Percentiles rank a stretch among this genome's conserved stretches.
Conservation (phyloP, 441 rosid species). For the Raphanus hybrid region DNA sequence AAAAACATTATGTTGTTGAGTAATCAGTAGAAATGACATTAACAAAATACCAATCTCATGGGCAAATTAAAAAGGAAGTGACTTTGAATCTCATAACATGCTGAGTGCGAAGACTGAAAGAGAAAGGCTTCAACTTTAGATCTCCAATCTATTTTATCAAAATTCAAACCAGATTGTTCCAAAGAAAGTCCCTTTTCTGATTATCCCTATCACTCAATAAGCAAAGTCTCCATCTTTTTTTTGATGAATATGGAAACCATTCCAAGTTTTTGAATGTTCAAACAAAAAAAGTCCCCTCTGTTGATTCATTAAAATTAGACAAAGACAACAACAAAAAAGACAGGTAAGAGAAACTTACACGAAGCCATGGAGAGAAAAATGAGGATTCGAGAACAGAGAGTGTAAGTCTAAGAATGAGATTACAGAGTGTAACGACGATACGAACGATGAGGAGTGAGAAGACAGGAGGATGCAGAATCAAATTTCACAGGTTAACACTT, state of each 20-base stretch:
- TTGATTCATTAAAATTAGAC: not conserved
- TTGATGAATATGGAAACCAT: not conserved
- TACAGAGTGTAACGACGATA: slow-evolving; percentile 22
- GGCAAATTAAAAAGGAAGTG: slow-evolving; percentile 14
- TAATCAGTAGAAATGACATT: too few species aligned
- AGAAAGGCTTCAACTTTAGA: slow-evolving; percentile 1
- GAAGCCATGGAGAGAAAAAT: slow-evolving; percentile 54
- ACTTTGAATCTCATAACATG: slow-evolving; percentile 2
- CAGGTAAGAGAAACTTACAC: slow-evolving; percentile 52
- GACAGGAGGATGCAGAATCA: slow-evolving; percentile 16
- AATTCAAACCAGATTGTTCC: slow-evolving; percentile 15
- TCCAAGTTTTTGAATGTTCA: slow-evolving; percentile 5
- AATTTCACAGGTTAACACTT: slow-evolving; percentile 29
- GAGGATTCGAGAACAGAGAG: not conserved
- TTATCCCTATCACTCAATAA: not conserved
- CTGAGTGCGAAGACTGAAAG: not conserved
- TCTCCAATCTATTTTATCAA: slow-evolving; percentile 1
- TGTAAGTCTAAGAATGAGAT: slow-evolving; percentile 16
- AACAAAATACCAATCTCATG: not conserved
- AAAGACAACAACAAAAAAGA: slow-evolving; percentile 9
- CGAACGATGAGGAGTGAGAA: slow-evolving; percentile 24
- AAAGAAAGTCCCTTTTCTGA: slow-evolving; percentile 18
- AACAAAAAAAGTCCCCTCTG: slow-evolving; percentile 10
- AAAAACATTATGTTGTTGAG: too few species aligned
- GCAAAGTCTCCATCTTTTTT: not conserved